Conservation (phyloP, 192 early-diverging fungal species). For the Backusella liffmaniae region DNA sequence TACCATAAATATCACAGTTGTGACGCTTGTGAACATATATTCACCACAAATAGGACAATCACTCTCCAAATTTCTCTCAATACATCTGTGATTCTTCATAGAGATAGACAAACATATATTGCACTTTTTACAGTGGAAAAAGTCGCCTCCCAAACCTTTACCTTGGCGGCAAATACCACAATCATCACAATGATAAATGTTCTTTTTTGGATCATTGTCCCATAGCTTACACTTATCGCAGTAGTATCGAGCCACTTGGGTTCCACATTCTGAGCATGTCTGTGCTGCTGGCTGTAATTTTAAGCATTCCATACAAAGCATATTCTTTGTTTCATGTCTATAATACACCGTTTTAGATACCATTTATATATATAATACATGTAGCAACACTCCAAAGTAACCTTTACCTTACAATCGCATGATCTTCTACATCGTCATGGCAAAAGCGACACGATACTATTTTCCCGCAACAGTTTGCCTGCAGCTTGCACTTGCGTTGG, state of each 20-base stretch:
- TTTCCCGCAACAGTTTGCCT: conserved; percentile 77
- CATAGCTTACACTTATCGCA: conserved; percentile 89
- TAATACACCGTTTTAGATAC: too few relatives aligned
- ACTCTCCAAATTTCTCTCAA: conserved; percentile 85
- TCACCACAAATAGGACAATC: conserved; percentile 98
- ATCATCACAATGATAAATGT: conserved; percentile 91
- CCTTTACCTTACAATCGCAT: conserved; percentile 68
- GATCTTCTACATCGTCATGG: conserved; percentile 77
- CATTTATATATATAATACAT: too few relatives aligned
- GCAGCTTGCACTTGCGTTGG: conserved; percentile 67
- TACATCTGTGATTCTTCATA: conserved; percentile 84
- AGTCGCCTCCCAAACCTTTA: conserved; percentile 73
- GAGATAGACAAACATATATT: conserved; percentile 85
- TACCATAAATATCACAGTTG: conserved; percentile 83
- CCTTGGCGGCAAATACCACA: conserved; percentile 95
- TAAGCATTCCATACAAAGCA: conserved; percentile 94
- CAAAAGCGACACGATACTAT: conserved; percentile 83
- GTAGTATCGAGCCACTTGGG: conserved; percentile 73
- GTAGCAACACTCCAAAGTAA: background rate
- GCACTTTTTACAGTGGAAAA: conserved; percentile 90
- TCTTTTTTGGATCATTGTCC: conserved; percentile 80
- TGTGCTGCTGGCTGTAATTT: conserved; percentile 78
- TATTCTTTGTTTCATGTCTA: conserved; percentile 59
- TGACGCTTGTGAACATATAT: conserved; percentile 87
- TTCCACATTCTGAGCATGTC: conserved; percentile 70